These are phyloP conservation scores for Pestalotiopsis sp. DNA, from an alignment of 2,329 filamentous ascomycete genomes.

Conservation along the genomic window DNA sequence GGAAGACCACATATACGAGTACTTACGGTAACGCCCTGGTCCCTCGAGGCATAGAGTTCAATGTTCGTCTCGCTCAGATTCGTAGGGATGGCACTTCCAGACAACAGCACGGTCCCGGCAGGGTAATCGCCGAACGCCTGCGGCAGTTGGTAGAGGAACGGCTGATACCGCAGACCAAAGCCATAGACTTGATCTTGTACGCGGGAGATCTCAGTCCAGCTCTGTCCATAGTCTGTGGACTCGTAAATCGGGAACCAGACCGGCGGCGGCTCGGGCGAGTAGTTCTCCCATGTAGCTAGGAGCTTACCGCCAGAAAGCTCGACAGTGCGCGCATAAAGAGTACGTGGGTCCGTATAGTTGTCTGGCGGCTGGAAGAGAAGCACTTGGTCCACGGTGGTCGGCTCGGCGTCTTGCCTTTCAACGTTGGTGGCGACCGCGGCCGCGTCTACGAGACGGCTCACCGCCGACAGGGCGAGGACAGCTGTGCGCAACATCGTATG, in stretches of 20 bases:
- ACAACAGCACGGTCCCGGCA: slow-evolving; percentile 64
- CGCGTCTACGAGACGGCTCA: not conserved
- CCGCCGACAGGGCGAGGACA: not conserved
- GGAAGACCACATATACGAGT: not conserved
- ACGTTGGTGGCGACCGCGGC: not conserved
- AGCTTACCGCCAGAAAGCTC: slow-evolving; percentile 50
- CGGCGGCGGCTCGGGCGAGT: slow-evolving; percentile 56
- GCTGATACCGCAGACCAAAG: slow-evolving; percentile 71
- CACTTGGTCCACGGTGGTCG: not conserved
- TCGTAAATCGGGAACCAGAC: slow-evolving; percentile 59
- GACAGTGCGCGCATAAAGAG: slow-evolving; percentile 46
- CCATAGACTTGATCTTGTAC: slow-evolving; percentile 67
- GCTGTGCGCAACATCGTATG: slow-evolving; percentile 5
- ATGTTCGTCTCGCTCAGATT: slow-evolving; percentile 67
- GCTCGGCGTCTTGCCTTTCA: not conserved
- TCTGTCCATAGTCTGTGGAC: slow-evolving; percentile 56
- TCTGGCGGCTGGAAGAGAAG: slow-evolving; percentile 42
- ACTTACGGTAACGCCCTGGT: slow-evolving; percentile 52
- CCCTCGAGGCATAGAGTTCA: slow-evolving; percentile 67
- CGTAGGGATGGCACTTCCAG: slow-evolving; percentile 62
- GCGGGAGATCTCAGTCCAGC: slow-evolving; percentile 65
- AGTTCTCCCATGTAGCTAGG: slow-evolving; percentile 59
- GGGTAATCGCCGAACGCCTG: slow-evolving; percentile 58
- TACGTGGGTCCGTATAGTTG: slow-evolving; percentile 46
- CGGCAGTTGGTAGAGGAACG: slow-evolving; percentile 67